Percentiles rank a stretch among this genome's conserved stretches.
These are phyloP conservation scores for Dictyostelium intermedium DNA, from an alignment of 78 protist genomes.

Conservation along the genomic window DNA sequence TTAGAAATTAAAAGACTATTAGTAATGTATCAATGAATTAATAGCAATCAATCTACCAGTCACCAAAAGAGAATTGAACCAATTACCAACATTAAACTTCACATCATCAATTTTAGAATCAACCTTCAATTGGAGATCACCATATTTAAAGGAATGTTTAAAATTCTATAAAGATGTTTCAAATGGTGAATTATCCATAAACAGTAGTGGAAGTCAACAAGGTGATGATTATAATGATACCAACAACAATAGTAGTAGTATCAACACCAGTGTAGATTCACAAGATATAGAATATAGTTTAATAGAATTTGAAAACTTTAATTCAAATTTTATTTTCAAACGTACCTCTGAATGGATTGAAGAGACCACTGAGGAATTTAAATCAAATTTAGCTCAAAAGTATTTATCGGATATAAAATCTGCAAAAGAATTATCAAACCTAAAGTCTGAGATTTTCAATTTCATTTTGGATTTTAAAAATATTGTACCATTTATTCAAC, in stretches of 20 bases:
- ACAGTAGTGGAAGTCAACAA: neutral
- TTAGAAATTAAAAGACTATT: slow-evolving; percentile 15
- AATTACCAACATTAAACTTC: slow-evolving; percentile 21
- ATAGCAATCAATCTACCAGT: neutral
- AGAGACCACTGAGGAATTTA: neutral
- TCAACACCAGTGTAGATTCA: neutral
- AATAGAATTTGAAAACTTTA: slow-evolving; percentile 23
- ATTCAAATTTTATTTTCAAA: neutral
- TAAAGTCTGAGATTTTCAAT: slow-evolving; percentile 10
- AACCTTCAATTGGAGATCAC: slow-evolving; percentile 50
- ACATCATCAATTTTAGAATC: slow-evolving; percentile 52
- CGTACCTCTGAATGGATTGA: slow-evolving; percentile 59
- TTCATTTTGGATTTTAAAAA: neutral
- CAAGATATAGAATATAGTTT: neutral
- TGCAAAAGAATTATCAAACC: slow-evolving; percentile 26
- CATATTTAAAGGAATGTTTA: slow-evolving; percentile 30
- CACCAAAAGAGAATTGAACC: neutral
- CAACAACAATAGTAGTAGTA: neutral
- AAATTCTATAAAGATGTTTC: neutral
- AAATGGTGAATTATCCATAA: neutral
- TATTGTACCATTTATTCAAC: neutral
- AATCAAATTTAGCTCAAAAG: neutral
- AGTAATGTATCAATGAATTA: slow-evolving; percentile 41
- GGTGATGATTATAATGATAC: neutral
- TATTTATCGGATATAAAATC: neutral